A percentile compares a stretch with the other conserved stretches of the same genome.
Evolutionary conservation across 2,329 filamentous ascomycete species (phyloP).

Genomic region (Curvularia verruculosa): DNA sequence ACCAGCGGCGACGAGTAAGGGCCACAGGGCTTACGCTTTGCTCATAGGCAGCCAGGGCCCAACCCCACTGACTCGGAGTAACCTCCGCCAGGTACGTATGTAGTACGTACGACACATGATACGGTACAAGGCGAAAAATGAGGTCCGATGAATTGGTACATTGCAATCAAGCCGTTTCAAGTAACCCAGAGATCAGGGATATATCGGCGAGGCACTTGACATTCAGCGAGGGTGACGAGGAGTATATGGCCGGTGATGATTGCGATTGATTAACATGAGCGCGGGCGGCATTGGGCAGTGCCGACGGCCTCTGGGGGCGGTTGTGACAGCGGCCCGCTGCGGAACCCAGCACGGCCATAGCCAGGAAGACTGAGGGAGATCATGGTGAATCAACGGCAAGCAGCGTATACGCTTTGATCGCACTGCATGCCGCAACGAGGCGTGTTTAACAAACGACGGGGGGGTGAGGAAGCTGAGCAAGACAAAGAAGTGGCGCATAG

Average conservation of each 20-base stretch:
- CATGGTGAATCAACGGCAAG: not conserved
- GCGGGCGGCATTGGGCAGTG: slow-evolving; percentile 6
- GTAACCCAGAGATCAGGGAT: slow-evolving; percentile 19
- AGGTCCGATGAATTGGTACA: slow-evolving; percentile 17
- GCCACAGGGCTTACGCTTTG: slow-evolving; percentile 2
- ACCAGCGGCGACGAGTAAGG: slow-evolving; percentile 4
- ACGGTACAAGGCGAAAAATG: not conserved
- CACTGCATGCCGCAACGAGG: not conserved
- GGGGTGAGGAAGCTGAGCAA: not conserved
- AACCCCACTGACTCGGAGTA: slow-evolving; percentile 14
- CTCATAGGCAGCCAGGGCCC: not conserved
- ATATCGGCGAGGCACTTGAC: slow-evolving; percentile 13
- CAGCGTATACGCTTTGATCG: not conserved
- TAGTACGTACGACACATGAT: no score
- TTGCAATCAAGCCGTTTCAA: slow-evolving; percentile 15
- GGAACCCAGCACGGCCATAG: not conserved
- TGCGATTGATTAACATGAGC: not conserved
- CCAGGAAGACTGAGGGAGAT: not conserved
- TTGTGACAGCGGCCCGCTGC: slow-evolving; percentile 13
- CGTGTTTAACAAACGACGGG: not conserved
- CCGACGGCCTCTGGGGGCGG: slow-evolving; percentile 5
- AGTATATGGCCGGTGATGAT: not conserved
- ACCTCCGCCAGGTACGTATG: slow-evolving; percentile 3
- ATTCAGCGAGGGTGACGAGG: slow-evolving; percentile 7
- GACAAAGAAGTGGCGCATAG: slow-evolving; percentile 6